These are phyloP conservation scores for Ilyonectria destructans DNA, from an alignment of 2,329 filamentous ascomycete genomes.

Conservation along the genomic window DNA sequence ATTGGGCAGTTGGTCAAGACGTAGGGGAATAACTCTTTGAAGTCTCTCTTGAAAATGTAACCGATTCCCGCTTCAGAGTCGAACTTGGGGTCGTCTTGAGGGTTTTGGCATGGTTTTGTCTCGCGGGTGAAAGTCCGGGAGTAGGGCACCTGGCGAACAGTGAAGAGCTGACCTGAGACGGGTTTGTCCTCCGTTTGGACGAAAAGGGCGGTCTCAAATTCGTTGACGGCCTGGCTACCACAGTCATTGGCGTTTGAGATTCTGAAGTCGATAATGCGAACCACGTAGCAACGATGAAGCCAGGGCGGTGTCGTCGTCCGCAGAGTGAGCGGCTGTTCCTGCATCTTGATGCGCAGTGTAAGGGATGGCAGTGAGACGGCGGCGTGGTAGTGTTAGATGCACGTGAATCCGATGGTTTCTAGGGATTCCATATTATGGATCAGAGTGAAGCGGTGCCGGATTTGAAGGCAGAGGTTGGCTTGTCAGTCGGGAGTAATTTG, in stretches of 20 bases:
- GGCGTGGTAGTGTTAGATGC: too few relatives aligned
- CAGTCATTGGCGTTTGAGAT: background rate
- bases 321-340: background rate
- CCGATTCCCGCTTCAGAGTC: slow-evolving; percentile 36
- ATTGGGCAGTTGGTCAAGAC: slow-evolving; percentile 24
- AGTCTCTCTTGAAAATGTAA: slow-evolving; percentile 40
- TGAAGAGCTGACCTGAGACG: slow-evolving; percentile 35
- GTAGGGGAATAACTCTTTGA: slow-evolving; percentile 23
- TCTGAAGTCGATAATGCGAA: slow-evolving; percentile 40
- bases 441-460: background rate
- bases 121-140: slow-evolving; percentile 30
- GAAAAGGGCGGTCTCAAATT: slow-evolving; percentile 40
- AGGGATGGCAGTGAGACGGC: background rate
- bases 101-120: slow-evolving; percentile 8
- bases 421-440: too few relatives aligned
- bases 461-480: background rate
- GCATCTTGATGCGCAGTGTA: background rate
- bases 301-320: slow-evolving; percentile 32
- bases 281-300: slow-evolving; percentile 31
- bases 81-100: slow-evolving; percentile 29
- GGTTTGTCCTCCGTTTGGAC: slow-evolving; percentile 23
- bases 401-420: background rate
- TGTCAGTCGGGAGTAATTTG: background rate
- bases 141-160: slow-evolving; percentile 11
- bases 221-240: background rate